Conservation (phyloP, 768 basidiomycete species). For the Mycena crocata region DNA sequence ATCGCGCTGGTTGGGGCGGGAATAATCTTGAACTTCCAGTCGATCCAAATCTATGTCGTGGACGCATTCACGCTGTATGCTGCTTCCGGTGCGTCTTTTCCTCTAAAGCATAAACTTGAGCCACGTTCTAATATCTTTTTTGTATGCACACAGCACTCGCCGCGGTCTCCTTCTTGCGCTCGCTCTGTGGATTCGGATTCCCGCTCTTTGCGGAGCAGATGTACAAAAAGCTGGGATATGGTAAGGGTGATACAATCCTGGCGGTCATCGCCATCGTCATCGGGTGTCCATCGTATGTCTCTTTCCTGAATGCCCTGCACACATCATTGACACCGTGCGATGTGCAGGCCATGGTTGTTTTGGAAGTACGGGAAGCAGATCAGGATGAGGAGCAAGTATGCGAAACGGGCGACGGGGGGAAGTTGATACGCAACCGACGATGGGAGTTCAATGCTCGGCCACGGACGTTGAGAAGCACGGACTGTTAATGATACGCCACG, state of each 20-base stretch:
- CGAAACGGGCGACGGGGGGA: no score
- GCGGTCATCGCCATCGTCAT: slow-evolving; percentile 67
- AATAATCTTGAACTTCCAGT: slow-evolving; percentile 62
- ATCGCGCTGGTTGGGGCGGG: slow-evolving; percentile 68
- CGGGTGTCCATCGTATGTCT: slow-evolving; percentile 68
- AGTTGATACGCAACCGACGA: no score
- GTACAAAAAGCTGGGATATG: slow-evolving; percentile 74
- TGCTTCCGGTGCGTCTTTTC: slow-evolving; percentile 66
- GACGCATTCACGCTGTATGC: slow-evolving; percentile 75
- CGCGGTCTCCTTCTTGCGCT: slow-evolving; percentile 70
- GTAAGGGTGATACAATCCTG: slow-evolving; percentile 75
- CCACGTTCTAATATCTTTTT: no score
- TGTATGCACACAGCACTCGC: no score
- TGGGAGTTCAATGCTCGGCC: no score
- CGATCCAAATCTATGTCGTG: slow-evolving; percentile 75
- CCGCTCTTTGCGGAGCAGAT: slow-evolving; percentile 83
- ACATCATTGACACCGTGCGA: neutral
- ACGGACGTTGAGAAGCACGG: no score
- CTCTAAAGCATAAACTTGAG: no score
- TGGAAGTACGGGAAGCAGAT: slow-evolving; percentile 55
- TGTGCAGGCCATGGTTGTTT: slow-evolving; percentile 48
- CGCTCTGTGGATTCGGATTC: slow-evolving; percentile 78
- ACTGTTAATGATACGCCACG: no score
- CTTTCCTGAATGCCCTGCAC: neutral
- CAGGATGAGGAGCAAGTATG: slow-evolving; percentile 58